phyloP scores from a whole-genome alignment of 371 early-diverging fungal species.

The Mortierella sp. region DNA sequence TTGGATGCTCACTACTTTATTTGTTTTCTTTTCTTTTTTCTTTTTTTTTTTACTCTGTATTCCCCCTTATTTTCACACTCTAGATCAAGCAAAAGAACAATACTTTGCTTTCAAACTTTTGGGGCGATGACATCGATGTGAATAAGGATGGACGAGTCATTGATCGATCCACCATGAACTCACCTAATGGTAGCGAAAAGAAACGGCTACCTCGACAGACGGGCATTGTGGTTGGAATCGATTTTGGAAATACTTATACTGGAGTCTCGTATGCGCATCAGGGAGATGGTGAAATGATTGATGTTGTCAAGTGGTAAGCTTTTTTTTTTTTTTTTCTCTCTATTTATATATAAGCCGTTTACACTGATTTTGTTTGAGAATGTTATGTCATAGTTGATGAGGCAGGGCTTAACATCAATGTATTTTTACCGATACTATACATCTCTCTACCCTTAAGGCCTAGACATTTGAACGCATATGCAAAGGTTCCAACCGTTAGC shows the following conservation, averaged over 20 bases:
- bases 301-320: conserved; percentile 51
- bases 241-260: conserved; percentile 55
- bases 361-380: too few species aligned
- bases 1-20: too few species aligned
- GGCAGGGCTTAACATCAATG: too few species aligned
- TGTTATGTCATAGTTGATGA: too few species aligned
- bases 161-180: conserved; percentile 28
- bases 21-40: not conserved
- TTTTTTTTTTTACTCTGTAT: not conserved
- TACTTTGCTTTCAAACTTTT: conserved; percentile 49
- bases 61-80: not conserved
- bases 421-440: too few species aligned
- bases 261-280: conserved; percentile 53
- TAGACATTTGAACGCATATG: conserved; percentile 50
- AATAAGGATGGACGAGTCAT: conserved; percentile 44
- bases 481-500: conserved; percentile 54
- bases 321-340: too few species aligned
- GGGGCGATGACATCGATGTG: conserved; percentile 47
- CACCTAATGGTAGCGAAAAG: conserved; percentile 17
- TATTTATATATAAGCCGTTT: too few species aligned
- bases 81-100: conserved; percentile 51
- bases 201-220: not conserved
- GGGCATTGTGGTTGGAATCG: conserved; percentile 55
- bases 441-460: too few species aligned
- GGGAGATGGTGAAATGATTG: conserved; percentile 54